A percentile compares a stretch with the other conserved stretches of the same genome.
Evolutionary conservation across 129 eudicot genomes (phyloP).

Genomic region (Mikania micrantha): DNA sequence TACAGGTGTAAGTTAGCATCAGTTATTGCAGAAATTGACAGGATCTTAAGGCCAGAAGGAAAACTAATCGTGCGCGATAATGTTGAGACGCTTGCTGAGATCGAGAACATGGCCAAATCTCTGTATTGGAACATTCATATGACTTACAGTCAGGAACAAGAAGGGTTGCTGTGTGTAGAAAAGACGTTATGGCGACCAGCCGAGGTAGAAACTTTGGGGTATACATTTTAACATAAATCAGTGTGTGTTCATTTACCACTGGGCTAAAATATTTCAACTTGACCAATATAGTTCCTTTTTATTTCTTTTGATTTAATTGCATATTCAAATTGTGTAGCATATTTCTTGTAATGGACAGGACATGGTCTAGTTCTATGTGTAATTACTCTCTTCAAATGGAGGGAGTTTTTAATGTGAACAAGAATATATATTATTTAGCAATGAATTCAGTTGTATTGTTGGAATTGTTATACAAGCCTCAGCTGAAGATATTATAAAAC

Average conservation of each 20-base stretch:
- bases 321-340: constrained; percentile 3
- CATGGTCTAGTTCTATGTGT: not conserved
- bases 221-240: constrained; percentile 4
- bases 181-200: constrained; percentile 55
- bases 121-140: constrained; percentile 48
- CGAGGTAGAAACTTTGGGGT: constrained; percentile 40
- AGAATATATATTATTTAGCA: not conserved
- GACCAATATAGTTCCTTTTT: not conserved
- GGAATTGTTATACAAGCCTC: not conserved
- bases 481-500: not conserved
- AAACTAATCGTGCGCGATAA: constrained; percentile 52
- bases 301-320: not conserved
- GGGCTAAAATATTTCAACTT: not conserved
- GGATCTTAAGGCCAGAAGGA: constrained; percentile 55
- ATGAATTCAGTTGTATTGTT: not conserved
- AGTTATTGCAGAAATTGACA: constrained; percentile 56
- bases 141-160: constrained; percentile 36
- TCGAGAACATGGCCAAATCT: constrained; percentile 49
- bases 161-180: constrained; percentile 42
- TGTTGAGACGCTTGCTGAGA: constrained; percentile 35
- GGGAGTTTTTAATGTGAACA: constrained; percentile 13
- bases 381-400: not conserved
- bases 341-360: constrained; percentile 10
- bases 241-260: not conserved
- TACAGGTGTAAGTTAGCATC: constrained; percentile 51